phyloP scores from a whole-genome alignment of 305 asterid species.

The Fraxinus ornus region DNA sequence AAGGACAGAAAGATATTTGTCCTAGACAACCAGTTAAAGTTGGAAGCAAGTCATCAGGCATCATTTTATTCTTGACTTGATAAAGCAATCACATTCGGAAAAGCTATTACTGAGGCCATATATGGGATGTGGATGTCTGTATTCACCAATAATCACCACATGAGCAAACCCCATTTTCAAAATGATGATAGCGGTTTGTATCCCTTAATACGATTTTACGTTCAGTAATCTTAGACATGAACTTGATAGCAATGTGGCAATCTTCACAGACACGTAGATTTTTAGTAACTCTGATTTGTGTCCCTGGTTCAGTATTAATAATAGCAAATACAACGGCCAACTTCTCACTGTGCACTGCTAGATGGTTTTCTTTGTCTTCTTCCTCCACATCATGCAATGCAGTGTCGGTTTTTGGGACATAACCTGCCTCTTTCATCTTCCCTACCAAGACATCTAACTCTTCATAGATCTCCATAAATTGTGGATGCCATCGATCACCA shows the following conservation, averaged over 20 bases:
- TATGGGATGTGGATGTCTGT: background rate
- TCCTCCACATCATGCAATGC: slow-evolving; percentile 90
- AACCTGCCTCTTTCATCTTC: slow-evolving; percentile 74
- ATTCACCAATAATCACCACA: slow-evolving; percentile 86
- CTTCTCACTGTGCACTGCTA: slow-evolving; percentile 76
- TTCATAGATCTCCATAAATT: slow-evolving; percentile 54
- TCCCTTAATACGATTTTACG: slow-evolving; percentile 73
- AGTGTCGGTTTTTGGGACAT: slow-evolving; percentile 62
- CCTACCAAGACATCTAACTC: slow-evolving; percentile 67
- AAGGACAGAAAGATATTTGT: background rate
- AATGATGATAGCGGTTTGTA: slow-evolving; percentile 78
- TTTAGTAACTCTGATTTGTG: slow-evolving; percentile 68
- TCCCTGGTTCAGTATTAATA: slow-evolving; percentile 51
- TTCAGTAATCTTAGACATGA: slow-evolving; percentile 63
- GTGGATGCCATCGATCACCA: slow-evolving; percentile 70
- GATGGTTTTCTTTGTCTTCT: slow-evolving; percentile 84
- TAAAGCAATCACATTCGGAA: background rate
- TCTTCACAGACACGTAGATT: slow-evolving; percentile 83
- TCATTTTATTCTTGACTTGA: background rate
- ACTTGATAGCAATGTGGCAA: slow-evolving; percentile 71
- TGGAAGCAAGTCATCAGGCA: background rate
- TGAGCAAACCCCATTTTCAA: slow-evolving; percentile 68
- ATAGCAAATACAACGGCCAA: slow-evolving; percentile 77
- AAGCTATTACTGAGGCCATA: background rate
- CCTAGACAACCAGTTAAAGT: background rate